phyloP scores from a whole-genome alignment of 371 early-diverging fungal species.

The Mortierella sp. region DNA sequence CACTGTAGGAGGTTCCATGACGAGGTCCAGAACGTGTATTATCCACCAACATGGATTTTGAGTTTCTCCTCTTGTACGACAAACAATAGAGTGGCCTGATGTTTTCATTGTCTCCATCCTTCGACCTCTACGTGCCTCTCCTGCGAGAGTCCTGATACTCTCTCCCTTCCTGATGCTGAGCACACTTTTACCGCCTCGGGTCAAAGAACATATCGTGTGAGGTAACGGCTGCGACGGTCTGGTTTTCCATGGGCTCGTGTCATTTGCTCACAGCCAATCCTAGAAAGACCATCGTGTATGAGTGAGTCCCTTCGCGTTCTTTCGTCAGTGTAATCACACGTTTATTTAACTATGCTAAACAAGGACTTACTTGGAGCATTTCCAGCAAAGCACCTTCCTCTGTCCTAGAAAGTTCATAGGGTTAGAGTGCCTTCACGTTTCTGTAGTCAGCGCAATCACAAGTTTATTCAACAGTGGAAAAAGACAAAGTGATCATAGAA shows the following conservation, averaged over 20 bases:
- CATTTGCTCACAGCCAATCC: not conserved
- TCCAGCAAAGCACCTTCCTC: slow-evolving; percentile 35
- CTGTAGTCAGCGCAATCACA: too few relatives aligned
- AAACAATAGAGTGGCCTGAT: slow-evolving; percentile 6
- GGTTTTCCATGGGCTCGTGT: not conserved
- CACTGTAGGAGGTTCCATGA: not conserved
- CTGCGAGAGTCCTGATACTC: not conserved
- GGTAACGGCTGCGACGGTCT: not conserved
- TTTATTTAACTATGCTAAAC: too few relatives aligned
- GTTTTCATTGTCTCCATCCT: not conserved
- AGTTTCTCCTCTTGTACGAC: not conserved
- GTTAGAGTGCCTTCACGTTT: not conserved
- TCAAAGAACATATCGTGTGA: not conserved
- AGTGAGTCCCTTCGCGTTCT: not conserved
- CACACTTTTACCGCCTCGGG: not conserved
- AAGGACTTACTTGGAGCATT: slow-evolving; percentile 11
- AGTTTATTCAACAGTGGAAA: not conserved
- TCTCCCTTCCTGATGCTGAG: not conserved
- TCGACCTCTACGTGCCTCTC: not conserved
- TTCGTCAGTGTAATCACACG: not conserved
- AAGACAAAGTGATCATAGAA: not conserved
- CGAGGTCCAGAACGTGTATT: not conserved
- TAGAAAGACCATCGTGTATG: not conserved
- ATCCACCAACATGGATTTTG: not conserved
- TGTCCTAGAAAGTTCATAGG: not conserved